phyloP scores from a whole-genome alignment of 495 filamentous ascomycete species.

The Hypoxylon subgilvum region DNA sequence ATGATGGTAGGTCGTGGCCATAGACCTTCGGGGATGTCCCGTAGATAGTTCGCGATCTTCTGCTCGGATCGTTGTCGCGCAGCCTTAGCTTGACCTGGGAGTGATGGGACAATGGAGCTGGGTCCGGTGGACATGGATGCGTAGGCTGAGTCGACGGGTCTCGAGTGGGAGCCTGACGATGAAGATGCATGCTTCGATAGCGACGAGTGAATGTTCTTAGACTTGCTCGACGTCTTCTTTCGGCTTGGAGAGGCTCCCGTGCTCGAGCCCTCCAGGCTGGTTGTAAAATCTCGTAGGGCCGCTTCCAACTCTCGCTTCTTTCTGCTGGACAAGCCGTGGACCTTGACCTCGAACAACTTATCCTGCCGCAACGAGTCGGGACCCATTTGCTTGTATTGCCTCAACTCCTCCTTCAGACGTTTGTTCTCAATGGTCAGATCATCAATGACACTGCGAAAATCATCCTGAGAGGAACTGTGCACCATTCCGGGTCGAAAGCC shows the following conservation, averaged over 20 bases:
- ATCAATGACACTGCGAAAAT: slow-evolving; percentile 61
- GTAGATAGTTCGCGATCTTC: slow-evolving; percentile 64
- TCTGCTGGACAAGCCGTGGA: slow-evolving; percentile 67
- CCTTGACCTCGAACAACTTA: slow-evolving; percentile 76
- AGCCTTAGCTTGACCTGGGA: slow-evolving; percentile 34
- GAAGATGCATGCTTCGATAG: slow-evolving; percentile 55
- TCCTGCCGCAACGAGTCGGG: slow-evolving; percentile 65
- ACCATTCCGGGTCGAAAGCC: slow-evolving; percentile 38
- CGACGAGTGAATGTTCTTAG: slow-evolving; percentile 43
- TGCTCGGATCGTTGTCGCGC: slow-evolving; percentile 48
- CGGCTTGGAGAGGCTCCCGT: slow-evolving; percentile 43
- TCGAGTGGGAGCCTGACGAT: slow-evolving; percentile 59
- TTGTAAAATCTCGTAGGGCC: slow-evolving; percentile 69
- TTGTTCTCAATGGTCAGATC: slow-evolving; percentile 76
- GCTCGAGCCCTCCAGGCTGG: slow-evolving; percentile 55
- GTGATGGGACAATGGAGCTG: slow-evolving; percentile 44
- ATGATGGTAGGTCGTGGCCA: slow-evolving; percentile 59
- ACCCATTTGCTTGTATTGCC: slow-evolving; percentile 68
- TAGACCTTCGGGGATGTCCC: slow-evolving; percentile 65
- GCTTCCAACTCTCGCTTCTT: slow-evolving; percentile 77
- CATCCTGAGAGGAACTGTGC: slow-evolving; percentile 40
- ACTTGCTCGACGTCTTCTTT: slow-evolving; percentile 41
- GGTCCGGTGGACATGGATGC: slow-evolving; percentile 70
- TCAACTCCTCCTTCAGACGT: slow-evolving; percentile 70
- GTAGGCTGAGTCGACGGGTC: slow-evolving; percentile 73